Base-by-base conservation (phyloP, 768 basidiomycete species). In the Lactarius evosmus region DNA sequence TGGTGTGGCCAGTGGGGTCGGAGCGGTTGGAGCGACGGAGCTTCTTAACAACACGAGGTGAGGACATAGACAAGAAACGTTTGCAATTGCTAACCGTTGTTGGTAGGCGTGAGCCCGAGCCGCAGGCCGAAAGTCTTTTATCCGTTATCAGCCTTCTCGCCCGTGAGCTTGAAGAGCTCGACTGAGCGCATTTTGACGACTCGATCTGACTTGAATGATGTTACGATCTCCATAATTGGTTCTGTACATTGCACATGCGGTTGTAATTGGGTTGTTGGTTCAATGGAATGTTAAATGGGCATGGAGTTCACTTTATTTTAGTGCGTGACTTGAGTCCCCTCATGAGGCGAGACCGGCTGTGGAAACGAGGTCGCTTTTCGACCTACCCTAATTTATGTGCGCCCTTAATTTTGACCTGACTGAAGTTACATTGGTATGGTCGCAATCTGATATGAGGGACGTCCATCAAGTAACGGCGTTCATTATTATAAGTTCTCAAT, bases 131-230 rank as follows among this genome's bases (percentile, higher is more conserved):
- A n/a, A n/a, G n/a, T n/a, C n/a, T 58, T 7, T 1, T 33, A 2
- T 3, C 4, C 7, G 56, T 12, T 19, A 0, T 44, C 9, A 5
- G 7, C 34, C 1, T 34, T 1, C 4, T 49, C 8, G 2, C 1
- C 11, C 57, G 44, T 22, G 2, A n/a, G 16, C 19, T 58, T 30
- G 58, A 34, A 14, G 58, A 58, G 46, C 58, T 58, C 30, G 58
- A 58, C 17, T 58, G 17, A 33, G 40, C 32, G 41, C 55, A 29
- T 40, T 46, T 36, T 46, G 41, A 36, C 8, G 22, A 46, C 17
- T 30, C 34, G 41, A 44, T 36, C 44, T 34, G 58, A 58, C 46
- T 34, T 50, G 46, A 58, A 49, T 25, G 46, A 16, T 25, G 4
- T 36, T 58, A 50, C 46, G 30, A 46, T n/a, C 11, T 32, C 25